Percentiles rank a stretch among this genome's conserved stretches.
Evolutionary conservation across 352 stramenopile species (phyloP).

Genomic region (Phytophthora sp.): DNA sequence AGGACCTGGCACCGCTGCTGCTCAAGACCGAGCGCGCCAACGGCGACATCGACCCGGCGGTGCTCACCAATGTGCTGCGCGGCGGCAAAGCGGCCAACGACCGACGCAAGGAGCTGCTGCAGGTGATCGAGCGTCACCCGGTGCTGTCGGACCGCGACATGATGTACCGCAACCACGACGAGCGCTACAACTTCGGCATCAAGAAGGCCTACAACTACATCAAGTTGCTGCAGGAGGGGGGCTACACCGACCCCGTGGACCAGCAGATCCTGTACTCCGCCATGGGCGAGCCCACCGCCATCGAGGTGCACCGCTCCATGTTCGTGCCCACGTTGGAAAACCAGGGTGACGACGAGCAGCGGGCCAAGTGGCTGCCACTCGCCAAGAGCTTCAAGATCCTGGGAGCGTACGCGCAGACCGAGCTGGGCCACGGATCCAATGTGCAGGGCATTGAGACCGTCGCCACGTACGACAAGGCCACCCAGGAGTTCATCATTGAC

Average conservation of each 20-base stretch:
- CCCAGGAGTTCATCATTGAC: conserved; percentile 94
- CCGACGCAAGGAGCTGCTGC: conserved; percentile 21
- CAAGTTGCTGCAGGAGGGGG: conserved; percentile 21
- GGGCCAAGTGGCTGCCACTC: conserved; percentile 30
- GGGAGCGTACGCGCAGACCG: conserved; percentile 36
- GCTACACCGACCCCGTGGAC: conserved; percentile 19
- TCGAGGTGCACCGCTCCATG: conserved; percentile 34
- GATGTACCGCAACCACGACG: conserved; percentile 36
- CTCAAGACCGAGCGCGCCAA: conserved; percentile 30
- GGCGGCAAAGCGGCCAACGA: conserved; percentile 17
- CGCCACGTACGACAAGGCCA: conserved; percentile 68
- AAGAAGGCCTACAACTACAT: conserved; percentile 36
- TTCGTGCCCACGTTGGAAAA: conserved; percentile 39
- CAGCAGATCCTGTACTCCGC: conserved; percentile 32
- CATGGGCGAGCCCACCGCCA: conserved; percentile 16
- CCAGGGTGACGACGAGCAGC: conserved; percentile 28
- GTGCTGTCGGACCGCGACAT: conserved; percentile 36
- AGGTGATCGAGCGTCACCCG: conserved; percentile 28
- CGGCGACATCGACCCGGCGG: conserved; percentile 22
- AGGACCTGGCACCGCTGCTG: conserved; percentile 32
- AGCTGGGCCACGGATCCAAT: conserved; percentile 41
- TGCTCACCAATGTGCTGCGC: conserved; percentile 25
- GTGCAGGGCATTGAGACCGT: conserved; percentile 40
- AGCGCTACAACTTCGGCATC: conserved; percentile 34
- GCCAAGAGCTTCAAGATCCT: conserved; percentile 35